Evolutionary conservation across 176 grass and related monocot genomes (phyloP).

Genomic region (Eleusine coracana): DNA sequence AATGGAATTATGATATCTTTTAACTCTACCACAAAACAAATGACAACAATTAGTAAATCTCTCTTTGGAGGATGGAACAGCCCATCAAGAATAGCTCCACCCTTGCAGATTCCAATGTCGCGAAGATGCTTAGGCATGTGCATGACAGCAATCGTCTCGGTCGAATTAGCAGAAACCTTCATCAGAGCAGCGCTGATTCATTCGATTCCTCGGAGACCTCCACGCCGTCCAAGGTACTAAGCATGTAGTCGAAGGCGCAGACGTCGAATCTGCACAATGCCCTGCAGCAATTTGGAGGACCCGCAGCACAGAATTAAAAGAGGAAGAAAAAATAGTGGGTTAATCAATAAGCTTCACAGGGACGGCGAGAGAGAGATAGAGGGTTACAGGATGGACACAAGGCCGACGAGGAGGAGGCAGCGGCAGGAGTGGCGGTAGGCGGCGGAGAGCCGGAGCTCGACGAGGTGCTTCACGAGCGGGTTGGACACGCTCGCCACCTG

Average conservation of each 20-base stretch:
- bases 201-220: slow-evolving; percentile 44
- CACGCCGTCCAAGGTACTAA: slow-evolving; percentile 59
- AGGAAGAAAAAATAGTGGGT: neutral
- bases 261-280: slow-evolving; percentile 63
- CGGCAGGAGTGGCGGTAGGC: slow-evolving; percentile 64
- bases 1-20: neutral
- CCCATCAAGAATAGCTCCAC: slow-evolving; percentile 33
- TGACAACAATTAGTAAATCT: slow-evolving; percentile 14
- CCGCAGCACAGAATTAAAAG: slow-evolving; percentile 8
- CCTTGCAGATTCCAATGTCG: slow-evolving; percentile 36
- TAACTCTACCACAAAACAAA: neutral
- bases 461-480: slow-evolving; percentile 91
- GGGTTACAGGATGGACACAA: slow-evolving; percentile 69
- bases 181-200: slow-evolving; percentile 58
- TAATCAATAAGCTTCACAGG: no score
- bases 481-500: slow-evolving; percentile 82
- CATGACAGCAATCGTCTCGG: slow-evolving; percentile 79
- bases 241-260: slow-evolving; percentile 52
- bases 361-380: neutral
- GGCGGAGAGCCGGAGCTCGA: slow-evolving; percentile 79
- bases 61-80: slow-evolving; percentile 59
- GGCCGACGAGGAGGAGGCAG: slow-evolving; percentile 72
- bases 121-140: slow-evolving; percentile 70
- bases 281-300: slow-evolving; percentile 39
- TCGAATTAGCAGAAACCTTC: slow-evolving; percentile 87